Evolutionary conservation across 805 yeast species (phyloP), one percentile per base, ranked within the genome.

Genomic region (Wickerhamiella kurtzmanii): DNA sequence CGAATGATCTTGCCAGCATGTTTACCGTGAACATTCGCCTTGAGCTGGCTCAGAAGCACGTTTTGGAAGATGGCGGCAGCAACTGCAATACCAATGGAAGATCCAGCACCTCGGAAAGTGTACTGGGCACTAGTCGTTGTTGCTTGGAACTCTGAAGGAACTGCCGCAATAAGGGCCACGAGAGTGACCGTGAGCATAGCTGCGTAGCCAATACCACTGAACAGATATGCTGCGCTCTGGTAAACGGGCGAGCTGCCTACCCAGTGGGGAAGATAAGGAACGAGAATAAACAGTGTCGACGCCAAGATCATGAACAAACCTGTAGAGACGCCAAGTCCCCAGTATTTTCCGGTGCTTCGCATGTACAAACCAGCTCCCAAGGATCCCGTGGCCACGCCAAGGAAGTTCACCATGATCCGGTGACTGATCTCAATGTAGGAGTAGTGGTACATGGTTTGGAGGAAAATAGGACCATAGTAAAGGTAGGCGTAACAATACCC

Each of bases 41-140:
- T 51, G 35, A 74, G 60, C 25, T 59, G 49, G 15, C 48, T 28
- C 9, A 54, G 51, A 46, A 80, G 66, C 8, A 67, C 58, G 44
- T 68, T 67, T 56, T 77, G 82, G 65, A 81, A 82, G 22, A 80
- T 67, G 2, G 86, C 79, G 18, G 82, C 72, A 0, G 83, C 79
- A 11, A 79, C 55, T 1, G 88, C 68, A 15, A 85, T 87, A 36
- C 94, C 94, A 43, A 84, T 63, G 0, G 92, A 82, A n/a, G 89
- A 80, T 0, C 94, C 95, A 0, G 87, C 79, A 8, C 89, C 80
- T 57, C 94, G 72, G 67, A 82, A 85, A 0, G 88, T 87, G 61
- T 88, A 87, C 58, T 85, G 94, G 48, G 88, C 82, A 0, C 95
- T 83, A 0, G 96, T 87, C 2, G 89, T 81, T 18, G 86, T 73